A percentile compares a stretch with the other conserved stretches of the same genome.
Evolutionary conservation across 2,329 filamentous ascomycete genomes (phyloP).

Genomic region (Westerdykella ornata): DNA sequence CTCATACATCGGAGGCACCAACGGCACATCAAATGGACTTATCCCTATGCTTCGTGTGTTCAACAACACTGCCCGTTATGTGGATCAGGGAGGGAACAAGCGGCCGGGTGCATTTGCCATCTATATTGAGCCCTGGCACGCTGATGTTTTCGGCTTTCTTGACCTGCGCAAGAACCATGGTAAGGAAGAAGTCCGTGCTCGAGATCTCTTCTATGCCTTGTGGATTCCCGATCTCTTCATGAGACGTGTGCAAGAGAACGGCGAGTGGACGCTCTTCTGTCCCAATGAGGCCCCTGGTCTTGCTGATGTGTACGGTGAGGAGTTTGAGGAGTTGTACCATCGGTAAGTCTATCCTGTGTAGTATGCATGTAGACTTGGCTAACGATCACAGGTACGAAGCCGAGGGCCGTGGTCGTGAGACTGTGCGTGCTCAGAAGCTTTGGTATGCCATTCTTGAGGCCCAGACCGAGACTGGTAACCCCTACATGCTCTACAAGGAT

Average conservation of each 20-base stretch:
- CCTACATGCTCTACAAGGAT: conserved; percentile 99
- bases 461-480: conserved; percentile 97
- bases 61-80: conserved; percentile 98
- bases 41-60: conserved; percentile 97
- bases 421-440: conserved; percentile 94
- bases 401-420: conserved; percentile 80
- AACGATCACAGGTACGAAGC: conserved; percentile 62
- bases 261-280: conserved; percentile 96
- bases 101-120: conserved; percentile 97
- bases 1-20: conserved; percentile 96
- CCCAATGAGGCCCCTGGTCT: conserved; percentile 93
- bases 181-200: conserved; percentile 94
- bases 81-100: conserved; percentile 99
- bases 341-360: conserved; percentile 29
- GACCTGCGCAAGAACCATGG: conserved; percentile 99
- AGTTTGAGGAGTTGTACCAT: conserved; percentile 92
- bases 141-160: conserved; percentile 94
- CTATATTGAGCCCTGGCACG: conserved; percentile 98
- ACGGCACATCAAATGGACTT: conserved; percentile 95
- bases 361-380: background rate
- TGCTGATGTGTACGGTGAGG: conserved; percentile 93
- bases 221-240: conserved; percentile 99
- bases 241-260: conserved; percentile 97
- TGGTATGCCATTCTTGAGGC: conserved; percentile 98
- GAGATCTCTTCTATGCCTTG: conserved; percentile 93